Conservation (phyloP, 345 rosid species). For the Arabis alpina region DNA sequence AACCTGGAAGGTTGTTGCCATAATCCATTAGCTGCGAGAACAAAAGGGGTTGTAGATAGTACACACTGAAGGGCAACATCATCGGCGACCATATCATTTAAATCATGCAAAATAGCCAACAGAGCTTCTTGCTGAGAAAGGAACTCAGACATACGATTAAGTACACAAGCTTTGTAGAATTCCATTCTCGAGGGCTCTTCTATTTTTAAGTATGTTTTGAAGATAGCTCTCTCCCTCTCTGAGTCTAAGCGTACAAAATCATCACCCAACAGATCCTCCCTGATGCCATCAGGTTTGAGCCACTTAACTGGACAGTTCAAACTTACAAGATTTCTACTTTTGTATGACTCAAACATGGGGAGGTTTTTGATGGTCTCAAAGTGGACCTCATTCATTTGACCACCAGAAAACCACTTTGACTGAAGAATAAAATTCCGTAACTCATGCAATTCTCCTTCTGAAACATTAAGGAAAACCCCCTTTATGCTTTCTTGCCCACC, state of each 20-base stretch:
- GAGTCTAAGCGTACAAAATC: constrained; percentile 86
- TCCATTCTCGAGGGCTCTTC: constrained; percentile 76
- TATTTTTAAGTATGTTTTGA: constrained; percentile 64
- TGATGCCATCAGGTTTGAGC: constrained; percentile 82
- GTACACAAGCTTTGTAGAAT: constrained; percentile 79
- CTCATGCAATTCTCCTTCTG: constrained; percentile 88
- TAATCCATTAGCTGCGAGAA: constrained; percentile 78
- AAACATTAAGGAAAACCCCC: constrained; percentile 63
- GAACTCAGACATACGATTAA: constrained; percentile 85
- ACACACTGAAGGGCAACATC: constrained; percentile 66
- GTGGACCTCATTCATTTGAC: constrained; percentile 65
- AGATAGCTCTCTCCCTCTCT: constrained; percentile 76
- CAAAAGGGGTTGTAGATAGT: constrained; percentile 70
- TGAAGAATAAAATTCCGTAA: constrained; percentile 87
- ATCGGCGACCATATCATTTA: constrained; percentile 71
- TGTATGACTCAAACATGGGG: constrained; percentile 85
- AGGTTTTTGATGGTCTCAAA: constrained; percentile 71
- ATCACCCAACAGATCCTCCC: constrained; percentile 81
- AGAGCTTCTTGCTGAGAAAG: constrained; percentile 64
- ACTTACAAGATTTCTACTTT: constrained; percentile 69
- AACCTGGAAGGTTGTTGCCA: constrained; percentile 96
- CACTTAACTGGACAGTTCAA: constrained; percentile 70
- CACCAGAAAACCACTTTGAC: constrained; percentile 88
- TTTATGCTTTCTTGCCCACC: constrained; percentile 61
- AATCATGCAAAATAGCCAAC: constrained; percentile 68